These are phyloP conservation scores for Pseudogymnoascus sp. DNA, from an alignment of 2,329 filamentous ascomycete genomes.

Conservation along the genomic window DNA sequence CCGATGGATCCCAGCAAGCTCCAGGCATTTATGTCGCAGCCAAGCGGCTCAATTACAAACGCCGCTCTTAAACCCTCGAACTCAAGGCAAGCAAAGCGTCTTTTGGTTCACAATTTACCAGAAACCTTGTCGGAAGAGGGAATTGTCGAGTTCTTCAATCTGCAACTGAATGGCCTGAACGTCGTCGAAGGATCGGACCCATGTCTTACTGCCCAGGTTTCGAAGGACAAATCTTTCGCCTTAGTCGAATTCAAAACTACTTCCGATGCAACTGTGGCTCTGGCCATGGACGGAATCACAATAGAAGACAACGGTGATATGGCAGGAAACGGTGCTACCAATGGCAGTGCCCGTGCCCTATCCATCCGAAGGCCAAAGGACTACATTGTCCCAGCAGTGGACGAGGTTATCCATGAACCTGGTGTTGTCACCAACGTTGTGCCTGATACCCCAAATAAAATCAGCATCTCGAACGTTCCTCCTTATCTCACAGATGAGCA, in stretches of 20 bases:
- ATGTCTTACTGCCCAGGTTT: constrained; percentile 75
- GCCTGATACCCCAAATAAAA: constrained; percentile 89
- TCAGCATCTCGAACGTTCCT: constrained; percentile 86
- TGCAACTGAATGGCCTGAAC: constrained; percentile 94
- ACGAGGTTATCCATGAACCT: constrained; percentile 66
- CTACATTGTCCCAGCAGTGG: constrained; percentile 84
- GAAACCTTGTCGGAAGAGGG: constrained; percentile 64
- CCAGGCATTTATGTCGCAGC: constrained; percentile 92
- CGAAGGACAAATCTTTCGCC: constrained; percentile 72
- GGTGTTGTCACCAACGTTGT: constrained; percentile 74
- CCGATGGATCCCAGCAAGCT: constrained; percentile 91
- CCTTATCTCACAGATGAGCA: constrained; percentile 84
- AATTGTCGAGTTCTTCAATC: constrained; percentile 82
- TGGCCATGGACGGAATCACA: constrained; percentile 80
- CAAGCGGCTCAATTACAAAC: constrained; percentile 57
- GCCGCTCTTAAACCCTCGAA: constrained; percentile 87
- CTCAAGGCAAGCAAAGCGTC: constrained; percentile 86
- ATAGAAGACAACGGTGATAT: constrained; percentile 60
- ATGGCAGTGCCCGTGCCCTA: constrained; percentile 50
- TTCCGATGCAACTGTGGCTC: constrained; percentile 80
- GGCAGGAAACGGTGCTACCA: constrained; percentile 20
- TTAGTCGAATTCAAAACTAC: constrained; percentile 85
- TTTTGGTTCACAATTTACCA: constrained; percentile 81
- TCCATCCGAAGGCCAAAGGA: constrained; percentile 86
- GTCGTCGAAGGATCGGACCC: constrained; percentile 78